A percentile compares a stretch with the other conserved stretches of the same genome.
phyloP scores from a whole-genome alignment of 768 basidiomycete species.

The Mycena capillaripes region DNA sequence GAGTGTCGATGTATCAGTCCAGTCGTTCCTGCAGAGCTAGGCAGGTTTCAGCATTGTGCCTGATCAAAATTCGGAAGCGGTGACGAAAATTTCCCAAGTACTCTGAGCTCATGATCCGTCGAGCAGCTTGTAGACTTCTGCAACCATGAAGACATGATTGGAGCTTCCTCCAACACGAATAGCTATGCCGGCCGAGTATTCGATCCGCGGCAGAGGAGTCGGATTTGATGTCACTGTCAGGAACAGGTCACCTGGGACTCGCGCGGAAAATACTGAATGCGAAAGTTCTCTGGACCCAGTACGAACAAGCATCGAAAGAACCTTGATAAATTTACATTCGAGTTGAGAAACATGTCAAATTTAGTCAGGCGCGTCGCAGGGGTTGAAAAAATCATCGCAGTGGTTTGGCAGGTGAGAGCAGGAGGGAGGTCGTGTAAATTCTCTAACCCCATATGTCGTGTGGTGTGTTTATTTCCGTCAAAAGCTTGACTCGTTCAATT shows the following conservation, averaged over 20 bases:
- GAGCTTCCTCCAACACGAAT: neutral
- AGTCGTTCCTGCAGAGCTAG: too few relatives aligned
- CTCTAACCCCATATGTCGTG: constrained; percentile 23
- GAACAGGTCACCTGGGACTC: neutral
- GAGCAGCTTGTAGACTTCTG: too few relatives aligned
- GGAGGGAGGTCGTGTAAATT: constrained; percentile 4
- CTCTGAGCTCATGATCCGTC: too few relatives aligned
- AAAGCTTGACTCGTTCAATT: constrained; percentile 4
- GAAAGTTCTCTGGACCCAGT: neutral
- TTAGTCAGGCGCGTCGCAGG: neutral
- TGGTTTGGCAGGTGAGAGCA: neutral
- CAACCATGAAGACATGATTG: too few relatives aligned
- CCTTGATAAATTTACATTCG: neutral
- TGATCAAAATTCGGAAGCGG: neutral
- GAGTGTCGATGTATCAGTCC: too few relatives aligned
- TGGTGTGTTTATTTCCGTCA: too few relatives aligned
- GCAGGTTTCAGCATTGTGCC: neutral
- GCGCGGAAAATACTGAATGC: neutral
- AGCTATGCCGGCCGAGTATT: neutral
- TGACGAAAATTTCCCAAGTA: too few relatives aligned
- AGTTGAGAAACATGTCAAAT: neutral
- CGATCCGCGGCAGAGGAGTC: neutral
- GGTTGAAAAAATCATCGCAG: neutral
- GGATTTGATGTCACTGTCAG: neutral
- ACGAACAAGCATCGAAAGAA: neutral